Base-by-base conservation (phyloP, 352 stramenopile genomes). In the Globisporangium polare region DNA sequence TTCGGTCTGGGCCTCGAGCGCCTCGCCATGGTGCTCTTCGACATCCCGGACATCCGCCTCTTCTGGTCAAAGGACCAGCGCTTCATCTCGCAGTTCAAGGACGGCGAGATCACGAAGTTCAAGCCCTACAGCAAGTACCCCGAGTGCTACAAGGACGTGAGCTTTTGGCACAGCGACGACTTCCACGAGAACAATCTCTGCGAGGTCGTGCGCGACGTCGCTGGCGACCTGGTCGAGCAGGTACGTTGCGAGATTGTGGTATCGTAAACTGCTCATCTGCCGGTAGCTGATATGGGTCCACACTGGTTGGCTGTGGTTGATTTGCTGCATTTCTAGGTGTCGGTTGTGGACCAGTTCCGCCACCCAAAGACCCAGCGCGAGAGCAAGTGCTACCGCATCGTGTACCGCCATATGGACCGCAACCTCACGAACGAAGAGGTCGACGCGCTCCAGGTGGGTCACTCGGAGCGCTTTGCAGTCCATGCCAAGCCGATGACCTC, bases 61-160 rank as follows among this genome's bases (percentile, higher is more conserved):
- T 99, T 99, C 82, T 99, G 97, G 97, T 97, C 90, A 0, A 74
- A 97, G 37, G 97, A 99, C 78, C 52, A 83, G 60, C 84, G 97
- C 37, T 98, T 98, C 72, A 79, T 91, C 51, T 98, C 82, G 62
- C 91, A 97, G 65, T 97, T 97, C 71, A 76, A 92, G 66, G 80
- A 95, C 58, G 96, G 94, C 12, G 58, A 95, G 64, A 98, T 98
- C 78, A 90, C 87, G 24, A 97, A 92, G 64, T 99, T 99, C 71
- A 96, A 98, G 70, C 90, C 97, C 9, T 99, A 99, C 78, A 98
- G 83, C 79, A 99, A 99, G 77, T 99, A 98, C 71, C 98, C 98
- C 33, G 88, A 90, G 3, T 98, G 95, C 62, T 98, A 96, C 74
- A 99, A 99, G 74, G 98, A 99, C 78, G 93, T 99, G 65, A 98